Base-by-base conservation (phyloP, 1,139 yeast species). In the Saccharomyces pastorianus region DNA sequence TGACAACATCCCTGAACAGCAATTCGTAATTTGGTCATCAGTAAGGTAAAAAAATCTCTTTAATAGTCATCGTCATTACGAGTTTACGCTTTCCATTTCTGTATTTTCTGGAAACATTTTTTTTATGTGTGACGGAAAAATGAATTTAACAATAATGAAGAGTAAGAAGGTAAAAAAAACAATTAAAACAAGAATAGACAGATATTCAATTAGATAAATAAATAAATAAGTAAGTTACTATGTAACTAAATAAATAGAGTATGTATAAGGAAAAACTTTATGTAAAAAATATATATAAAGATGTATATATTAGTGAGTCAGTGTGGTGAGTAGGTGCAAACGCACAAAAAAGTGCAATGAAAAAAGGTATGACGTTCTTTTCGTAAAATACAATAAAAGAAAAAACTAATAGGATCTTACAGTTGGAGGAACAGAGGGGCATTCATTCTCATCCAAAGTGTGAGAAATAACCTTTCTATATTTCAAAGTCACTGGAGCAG, bases 391-490 rank as follows among this genome's bases (percentile, higher is more conserved):
- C n/a, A 38, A 17, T 38, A 20, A 20, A 20, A 20, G 13, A 38
- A 17, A 9, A 17, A 23, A 49, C 69, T 81, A 88, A 73, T 91
- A 91, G 61, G 90, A 91, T 82, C 98, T 93, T 76, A 85, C 83
- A 58, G 96, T 95, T 59, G 98, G 98, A 62, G 98, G 98, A 61
- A 93, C 97, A 54, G 96, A 80, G 75, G 90, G 88, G 82, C 96
- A 89, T 75, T 93, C 99, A 61, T 75, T 77, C 74, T 84, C 95
- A 73, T 93, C 98, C 73, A 93, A 80, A 52, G 99, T 93, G 58
- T 83, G 78, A 64, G 78, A 78, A 67, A 88, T 81, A 66, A 93
- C 98, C 58, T 79, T 78, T 83, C 99, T 88, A 85, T 93, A 93
- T 67, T 78, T 84, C 75, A 93, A 83, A 57, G 72, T 76, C 53